A percentile compares a stretch with the other conserved stretches of the same genome.
phyloP scores from a whole-genome alignment of 768 basidiomycete species.

The Naganishia randhawae region DNA sequence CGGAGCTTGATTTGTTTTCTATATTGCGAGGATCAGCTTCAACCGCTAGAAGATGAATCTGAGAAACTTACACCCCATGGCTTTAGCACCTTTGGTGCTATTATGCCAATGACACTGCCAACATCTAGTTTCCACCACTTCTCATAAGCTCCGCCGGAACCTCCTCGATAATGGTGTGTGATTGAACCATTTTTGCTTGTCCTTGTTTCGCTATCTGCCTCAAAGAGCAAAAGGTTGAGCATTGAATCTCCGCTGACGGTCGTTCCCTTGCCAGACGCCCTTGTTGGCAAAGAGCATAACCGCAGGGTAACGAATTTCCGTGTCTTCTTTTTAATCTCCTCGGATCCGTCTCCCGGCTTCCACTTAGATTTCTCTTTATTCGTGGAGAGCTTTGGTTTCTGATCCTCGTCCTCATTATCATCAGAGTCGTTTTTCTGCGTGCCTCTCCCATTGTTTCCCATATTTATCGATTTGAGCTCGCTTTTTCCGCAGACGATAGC shows the following conservation, averaged over 20 bases:
- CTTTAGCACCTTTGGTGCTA: slow-evolving; percentile 81
- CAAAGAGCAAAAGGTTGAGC: slow-evolving; percentile 78
- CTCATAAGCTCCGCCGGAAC: slow-evolving; percentile 90
- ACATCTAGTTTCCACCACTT: slow-evolving; percentile 71
- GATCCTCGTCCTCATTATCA: slow-evolving; percentile 35
- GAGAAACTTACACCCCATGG: slow-evolving; percentile 67
- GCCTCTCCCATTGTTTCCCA: slow-evolving; percentile 19
- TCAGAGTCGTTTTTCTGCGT: slow-evolving; percentile 47
- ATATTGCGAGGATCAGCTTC: not conserved
- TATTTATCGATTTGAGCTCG: slow-evolving; percentile 63
- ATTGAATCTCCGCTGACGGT: slow-evolving; percentile 74
- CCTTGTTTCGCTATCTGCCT: slow-evolving; percentile 62
- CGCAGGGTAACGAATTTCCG: slow-evolving; percentile 71
- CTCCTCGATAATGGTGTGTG: slow-evolving; percentile 63
- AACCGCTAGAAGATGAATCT: not conserved
- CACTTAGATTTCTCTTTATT: slow-evolving; percentile 30
- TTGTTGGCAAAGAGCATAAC: slow-evolving; percentile 48
- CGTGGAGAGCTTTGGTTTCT: not conserved
- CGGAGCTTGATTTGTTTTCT: slow-evolving; percentile 54
- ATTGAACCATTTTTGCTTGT: not conserved
- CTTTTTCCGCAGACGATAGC: slow-evolving; percentile 91
- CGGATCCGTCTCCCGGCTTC: slow-evolving; percentile 7
- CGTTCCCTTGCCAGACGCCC: slow-evolving; percentile 62
- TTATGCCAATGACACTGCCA: slow-evolving; percentile 82
- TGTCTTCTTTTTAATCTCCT: slow-evolving; percentile 1